Conservation (phyloP, 139 green algal species). For the Asterochloris erici region DNA sequence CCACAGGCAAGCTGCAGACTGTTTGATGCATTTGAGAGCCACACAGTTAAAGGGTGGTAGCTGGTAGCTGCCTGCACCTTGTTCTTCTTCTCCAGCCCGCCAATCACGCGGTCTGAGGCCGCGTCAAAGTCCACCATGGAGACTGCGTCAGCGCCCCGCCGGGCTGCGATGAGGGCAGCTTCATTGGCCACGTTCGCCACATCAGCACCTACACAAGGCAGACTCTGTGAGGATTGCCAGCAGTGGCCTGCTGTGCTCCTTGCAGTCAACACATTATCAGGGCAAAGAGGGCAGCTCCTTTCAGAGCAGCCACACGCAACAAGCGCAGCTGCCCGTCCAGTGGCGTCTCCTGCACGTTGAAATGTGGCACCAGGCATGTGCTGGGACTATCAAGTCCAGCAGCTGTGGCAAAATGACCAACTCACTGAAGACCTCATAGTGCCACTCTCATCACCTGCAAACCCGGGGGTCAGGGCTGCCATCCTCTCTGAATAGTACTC, state of each 20-base stretch:
- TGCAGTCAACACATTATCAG: not conserved
- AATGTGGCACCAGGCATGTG: not conserved
- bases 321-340: no score
- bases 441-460: constrained; percentile 38
- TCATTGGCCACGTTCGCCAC: constrained; percentile 99
- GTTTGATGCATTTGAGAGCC: no score
- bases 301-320: not conserved
- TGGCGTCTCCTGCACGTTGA: not conserved
- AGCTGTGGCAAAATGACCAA: no score
- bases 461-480: constrained; percentile 93
- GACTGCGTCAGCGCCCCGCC: constrained; percentile 56
- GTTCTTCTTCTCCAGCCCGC: constrained; percentile 98
- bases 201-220: constrained; percentile 75
- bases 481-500: constrained; percentile 86
- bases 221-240: not conserved
- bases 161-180: constrained; percentile 92
- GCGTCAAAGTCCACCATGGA: constrained; percentile 90
- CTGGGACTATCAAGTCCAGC: not conserved
- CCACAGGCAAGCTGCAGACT: no score
- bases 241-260: not conserved
- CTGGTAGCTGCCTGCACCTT: constrained; percentile 62
- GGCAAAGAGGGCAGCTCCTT: not conserved
- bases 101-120: constrained; percentile 96
- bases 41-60: no score
- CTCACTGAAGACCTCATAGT: no score